A percentile compares a stretch with the other conserved stretches of the same genome.
phyloP scores from a whole-genome alignment of 164 flowering plant genomes.

The Taxillus chinensis region DNA sequence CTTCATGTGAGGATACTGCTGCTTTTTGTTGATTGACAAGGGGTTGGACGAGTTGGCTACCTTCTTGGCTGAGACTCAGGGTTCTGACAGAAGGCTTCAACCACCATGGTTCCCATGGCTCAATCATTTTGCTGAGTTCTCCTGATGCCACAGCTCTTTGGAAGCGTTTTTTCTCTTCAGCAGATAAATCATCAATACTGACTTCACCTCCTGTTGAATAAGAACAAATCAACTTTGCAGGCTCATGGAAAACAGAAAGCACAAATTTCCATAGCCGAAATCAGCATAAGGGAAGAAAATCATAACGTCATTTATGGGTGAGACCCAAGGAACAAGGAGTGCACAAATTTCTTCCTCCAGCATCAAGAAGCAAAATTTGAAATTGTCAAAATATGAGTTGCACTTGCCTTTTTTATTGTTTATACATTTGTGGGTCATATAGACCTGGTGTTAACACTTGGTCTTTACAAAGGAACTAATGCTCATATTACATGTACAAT shows the following conservation, averaged over 20 bases:
- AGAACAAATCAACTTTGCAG: background rate
- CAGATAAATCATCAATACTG: conserved; percentile 52
- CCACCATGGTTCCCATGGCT: conserved; percentile 99
- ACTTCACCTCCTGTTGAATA: conserved; percentile 41
- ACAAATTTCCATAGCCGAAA: background rate
- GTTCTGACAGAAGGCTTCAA: conserved; percentile 54
- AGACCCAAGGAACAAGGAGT: background rate
- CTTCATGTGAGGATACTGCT: conserved; percentile 12
- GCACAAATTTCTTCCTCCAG: background rate
- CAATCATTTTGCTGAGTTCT: conserved; percentile 76
- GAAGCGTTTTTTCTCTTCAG: conserved; percentile 56
- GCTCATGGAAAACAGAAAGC: background rate
- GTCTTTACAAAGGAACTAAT: too few relatives aligned
- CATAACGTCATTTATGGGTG: background rate
- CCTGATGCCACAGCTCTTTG: conserved; percentile 83
- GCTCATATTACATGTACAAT: too few relatives aligned
- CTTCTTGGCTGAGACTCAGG: conserved; percentile 50
- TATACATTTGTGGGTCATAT: too few relatives aligned
- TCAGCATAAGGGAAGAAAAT: background rate
- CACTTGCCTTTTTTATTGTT: too few relatives aligned
- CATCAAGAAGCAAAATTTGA: background rate
- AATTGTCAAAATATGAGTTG: too few relatives aligned
- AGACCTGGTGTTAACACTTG: too few relatives aligned
- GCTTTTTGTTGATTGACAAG: conserved; percentile 17
- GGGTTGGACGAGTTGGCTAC: conserved; percentile 57